Base-by-base conservation (phyloP, 768 basidiomycete species). In the Pisolithus microcarpus region DNA sequence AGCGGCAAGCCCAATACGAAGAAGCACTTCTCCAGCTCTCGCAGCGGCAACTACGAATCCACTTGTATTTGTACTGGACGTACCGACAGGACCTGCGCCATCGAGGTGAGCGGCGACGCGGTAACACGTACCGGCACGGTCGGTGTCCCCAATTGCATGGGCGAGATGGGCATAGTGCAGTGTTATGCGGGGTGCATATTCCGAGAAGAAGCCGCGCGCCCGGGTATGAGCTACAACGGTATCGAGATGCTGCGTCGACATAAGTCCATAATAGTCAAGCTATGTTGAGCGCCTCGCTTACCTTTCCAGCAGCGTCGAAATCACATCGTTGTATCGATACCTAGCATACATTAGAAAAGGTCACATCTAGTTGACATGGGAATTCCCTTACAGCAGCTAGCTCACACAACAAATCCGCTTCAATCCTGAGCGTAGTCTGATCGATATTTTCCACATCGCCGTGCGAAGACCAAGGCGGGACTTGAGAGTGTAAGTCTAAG, bases 81-180 rank as follows among this genome's bases (percentile, higher is more conserved):
- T 52, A 15, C 61, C 67, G 50, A 73, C 69, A 0, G 56, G 58
- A 38, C 54, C 28, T 9, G 66, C 63, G 0, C 65, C 65, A 19
- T 73, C 72, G 0, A 86, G 66, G 45, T 71, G 65, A 5, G 78
- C 79, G 3, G 86, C 84, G 5, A 84, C 75, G 38, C 70, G 72
- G 63, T 89, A 91, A 50, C 82, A 85, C 36, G 73, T 69, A 44
- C 72, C 57, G 16, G 88, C 87, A 2, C 78, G 73, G 10, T 72
- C 70, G 0, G 69, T 61, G 7, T 77, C 71, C 1, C 80, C 79
- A 4, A 78, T 65, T 1, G 85, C 79, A 61, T 91, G 87, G 5
- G 85, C 82, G 26, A 90, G 76, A 53, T 91, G 85, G 0, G 81
- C 87, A 48, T 86, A 77, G 51, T 83, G 76, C 7, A 90, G 71